Conservation (phyloP, 2,329 filamentous ascomycete species). For the Nannizzia gypsea region DNA sequence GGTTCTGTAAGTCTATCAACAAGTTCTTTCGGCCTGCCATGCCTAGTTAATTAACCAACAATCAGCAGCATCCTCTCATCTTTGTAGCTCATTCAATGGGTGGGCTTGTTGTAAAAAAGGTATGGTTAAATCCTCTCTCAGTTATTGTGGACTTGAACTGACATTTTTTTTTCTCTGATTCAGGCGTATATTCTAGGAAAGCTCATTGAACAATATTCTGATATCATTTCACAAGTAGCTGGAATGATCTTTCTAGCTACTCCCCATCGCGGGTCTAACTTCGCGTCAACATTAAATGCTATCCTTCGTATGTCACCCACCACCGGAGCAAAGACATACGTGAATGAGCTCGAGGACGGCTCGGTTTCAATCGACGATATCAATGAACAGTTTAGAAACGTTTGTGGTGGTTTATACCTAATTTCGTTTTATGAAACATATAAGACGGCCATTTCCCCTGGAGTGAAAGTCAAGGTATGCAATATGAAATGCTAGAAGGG, state of each 20-base stretch:
- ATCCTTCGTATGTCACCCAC: constrained; percentile 15
- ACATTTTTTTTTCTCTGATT: background rate
- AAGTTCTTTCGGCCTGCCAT: too few relatives aligned
- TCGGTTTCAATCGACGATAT: background rate
- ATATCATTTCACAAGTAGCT: background rate
- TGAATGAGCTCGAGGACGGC: background rate
- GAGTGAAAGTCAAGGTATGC: background rate
- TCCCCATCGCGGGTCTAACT: constrained; percentile 19
- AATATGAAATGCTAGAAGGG: background rate
- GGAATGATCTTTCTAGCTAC: constrained; percentile 18
- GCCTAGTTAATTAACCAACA: too few relatives aligned
- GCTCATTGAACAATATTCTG: constrained; percentile 4
- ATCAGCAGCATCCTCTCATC: constrained; percentile 6
- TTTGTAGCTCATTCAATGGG: constrained; percentile 17
- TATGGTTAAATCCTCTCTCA: background rate
- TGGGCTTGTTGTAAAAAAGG: constrained; percentile 23
- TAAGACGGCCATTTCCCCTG: background rate
- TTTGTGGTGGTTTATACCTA: background rate
- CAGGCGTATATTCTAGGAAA: constrained; percentile 5
- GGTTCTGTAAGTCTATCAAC: too few relatives aligned
- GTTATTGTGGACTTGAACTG: background rate
- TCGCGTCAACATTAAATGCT: constrained; percentile 13
- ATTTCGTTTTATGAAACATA: background rate
- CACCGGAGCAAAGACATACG: background rate
- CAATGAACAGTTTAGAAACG: background rate